Percentiles rank a stretch among this genome's conserved stretches.
These are phyloP conservation scores for Waltergamsia citrina DNA, from an alignment of 2,329 filamentous ascomycete genomes.

Conservation along the genomic window DNA sequence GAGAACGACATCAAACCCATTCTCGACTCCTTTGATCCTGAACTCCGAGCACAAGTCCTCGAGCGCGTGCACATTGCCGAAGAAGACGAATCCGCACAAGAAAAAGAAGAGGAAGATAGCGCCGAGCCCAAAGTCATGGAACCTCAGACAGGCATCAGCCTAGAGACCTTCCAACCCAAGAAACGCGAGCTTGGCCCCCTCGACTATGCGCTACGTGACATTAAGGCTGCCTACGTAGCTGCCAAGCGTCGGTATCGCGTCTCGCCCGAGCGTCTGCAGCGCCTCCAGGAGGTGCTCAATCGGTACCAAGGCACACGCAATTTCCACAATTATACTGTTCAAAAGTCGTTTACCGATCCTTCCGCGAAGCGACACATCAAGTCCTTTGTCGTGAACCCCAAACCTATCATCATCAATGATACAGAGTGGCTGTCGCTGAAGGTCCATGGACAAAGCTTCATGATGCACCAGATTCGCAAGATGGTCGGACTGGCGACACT, in stretches of 20 bases:
- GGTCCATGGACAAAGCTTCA: constrained; percentile 96
- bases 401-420: constrained; percentile 76
- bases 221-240: constrained; percentile 72
- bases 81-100: constrained; percentile 11
- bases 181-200: constrained; percentile 35
- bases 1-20: constrained; percentile 70
- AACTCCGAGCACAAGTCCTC: constrained; percentile 52
- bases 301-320: constrained; percentile 78
- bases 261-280: constrained; percentile 57
- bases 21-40: constrained; percentile 51
- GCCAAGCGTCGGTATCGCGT: constrained; percentile 84
- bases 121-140: constrained; percentile 12
- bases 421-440: constrained; percentile 95
- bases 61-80: constrained; percentile 43
- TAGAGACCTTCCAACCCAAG: constrained; percentile 7
- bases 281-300: constrained; percentile 66
- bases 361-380: constrained; percentile 88
- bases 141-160: constrained; percentile 2
- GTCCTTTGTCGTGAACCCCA: constrained; percentile 70
- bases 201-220: constrained; percentile 57
- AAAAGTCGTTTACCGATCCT: constrained; percentile 72
- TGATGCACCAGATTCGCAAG: constrained; percentile 99
- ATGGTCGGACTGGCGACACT: constrained; percentile 93
- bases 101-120: constrained; percentile 13
- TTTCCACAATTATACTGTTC: constrained; percentile 96